Base-by-base conservation (phyloP, 148 eudicot genomes). In the Silene uniflora region DNA sequence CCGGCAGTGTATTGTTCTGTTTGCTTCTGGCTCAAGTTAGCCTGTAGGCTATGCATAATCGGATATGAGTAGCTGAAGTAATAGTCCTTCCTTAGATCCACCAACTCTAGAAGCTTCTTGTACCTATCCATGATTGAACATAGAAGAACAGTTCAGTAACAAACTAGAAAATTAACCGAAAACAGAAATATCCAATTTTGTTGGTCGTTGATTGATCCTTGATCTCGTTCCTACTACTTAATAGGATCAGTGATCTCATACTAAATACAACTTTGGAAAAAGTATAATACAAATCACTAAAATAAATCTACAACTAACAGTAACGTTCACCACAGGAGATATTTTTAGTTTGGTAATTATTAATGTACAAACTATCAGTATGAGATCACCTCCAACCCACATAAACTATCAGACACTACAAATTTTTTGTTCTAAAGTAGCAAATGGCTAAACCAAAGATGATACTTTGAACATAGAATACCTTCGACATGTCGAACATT, bases 1-100 rank as follows among this genome's bases (percentile, higher is more conserved):
- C 89, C 92, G 46, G 86, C 86, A 59, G 85, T 77, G 19, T 67
- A 56, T 25, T 81, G 79, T 68, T 81, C 87, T 76, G 83, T 59
- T 78, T 85, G 85, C 56, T 79, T 82, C 73, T 80, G 81, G 79
- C 83, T 74, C 71, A 89, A 52, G 83, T 95, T 95, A 79, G 85
- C 86, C 55, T 95, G 94, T 75, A 95, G 86, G 75, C 91, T 90
- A 73, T 80, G 88, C 97, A 92, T 92, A 72, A 92, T 72, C 63
- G 87, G 88, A 78, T 95, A 95, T 18, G 94, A 88, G 79, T 90
- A 92, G 90, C 99, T 95, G 85, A 90, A 95, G 74, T 74, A 91
- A 86, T 88, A 92, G 86, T 88, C 92, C 84, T 87, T 90, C 22
- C 88, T 92, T 18, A 95, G 86, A 84, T 95, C 98, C 88, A 95